Evolutionary conservation across 2,329 filamentous ascomycete genomes (phyloP).

Genomic region (Boeremia lycopersici): DNA sequence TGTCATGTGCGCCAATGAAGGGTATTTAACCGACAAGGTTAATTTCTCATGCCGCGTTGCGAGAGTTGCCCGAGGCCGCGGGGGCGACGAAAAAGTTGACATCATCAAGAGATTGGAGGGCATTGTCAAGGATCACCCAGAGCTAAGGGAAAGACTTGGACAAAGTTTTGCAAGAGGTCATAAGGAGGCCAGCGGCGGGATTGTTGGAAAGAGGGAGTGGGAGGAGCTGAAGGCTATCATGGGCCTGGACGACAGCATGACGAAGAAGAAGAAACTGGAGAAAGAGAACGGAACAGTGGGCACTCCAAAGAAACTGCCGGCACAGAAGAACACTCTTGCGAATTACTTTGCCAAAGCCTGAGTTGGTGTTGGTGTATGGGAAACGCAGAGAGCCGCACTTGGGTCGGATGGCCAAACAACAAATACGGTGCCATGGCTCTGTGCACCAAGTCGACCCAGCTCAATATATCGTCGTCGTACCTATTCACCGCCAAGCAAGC

Average conservation of each 20-base stretch:
- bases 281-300: conserved; percentile 25
- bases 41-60: conserved; percentile 72
- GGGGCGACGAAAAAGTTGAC: conserved; percentile 60
- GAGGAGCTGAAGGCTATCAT: conserved; percentile 67
- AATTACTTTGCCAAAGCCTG: conserved; percentile 40
- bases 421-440: not conserved
- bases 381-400: not conserved
- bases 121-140: conserved; percentile 52
- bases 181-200: conserved; percentile 70
- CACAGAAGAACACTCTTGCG: conserved; percentile 42
- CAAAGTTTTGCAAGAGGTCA: conserved; percentile 70
- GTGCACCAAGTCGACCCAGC: not conserved
- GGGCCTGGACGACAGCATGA: conserved; percentile 61
- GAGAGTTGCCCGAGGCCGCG: conserved; percentile 58
- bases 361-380: not conserved
- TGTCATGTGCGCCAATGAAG: conserved; percentile 70
- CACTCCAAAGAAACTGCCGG: conserved; percentile 41
- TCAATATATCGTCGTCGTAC: not conserved
- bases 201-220: conserved; percentile 65
- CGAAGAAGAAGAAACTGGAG: conserved; percentile 41
- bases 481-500: not conserved
- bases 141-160: conserved; percentile 59
- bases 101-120: conserved; percentile 65
- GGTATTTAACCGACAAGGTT: conserved; percentile 66
- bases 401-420: not conserved